Conservation (phyloP, 345 rosid species). For the Turnera subulata region DNA sequence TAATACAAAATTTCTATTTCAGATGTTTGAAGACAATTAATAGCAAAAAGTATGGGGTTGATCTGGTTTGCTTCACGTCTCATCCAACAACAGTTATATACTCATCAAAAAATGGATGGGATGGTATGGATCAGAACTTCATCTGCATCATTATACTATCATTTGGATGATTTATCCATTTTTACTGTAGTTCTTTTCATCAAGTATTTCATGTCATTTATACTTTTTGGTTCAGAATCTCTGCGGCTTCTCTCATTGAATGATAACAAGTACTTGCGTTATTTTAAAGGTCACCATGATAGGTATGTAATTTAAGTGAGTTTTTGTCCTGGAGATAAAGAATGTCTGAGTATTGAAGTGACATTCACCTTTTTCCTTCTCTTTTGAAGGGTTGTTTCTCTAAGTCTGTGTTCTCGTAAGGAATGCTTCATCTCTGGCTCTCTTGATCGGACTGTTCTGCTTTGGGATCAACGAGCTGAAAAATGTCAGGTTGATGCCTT, state of each 20-base stretch:
- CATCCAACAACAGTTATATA: conserved; percentile 91
- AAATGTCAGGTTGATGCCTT: conserved; percentile 73
- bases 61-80: conserved; percentile 84
- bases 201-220: conserved; percentile 6
- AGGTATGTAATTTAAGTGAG: conserved; percentile 41
- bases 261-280: conserved; percentile 91
- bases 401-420: conserved; percentile 79
- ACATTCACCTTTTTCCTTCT: conserved; percentile 5
- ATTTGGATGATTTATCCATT: not conserved
- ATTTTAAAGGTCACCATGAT: conserved; percentile 95
- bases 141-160: not conserved
- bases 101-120: conserved; percentile 98
- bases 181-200: no score
- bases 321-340: not conserved
- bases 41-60: conserved; percentile 98
- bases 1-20: conserved; percentile 10
- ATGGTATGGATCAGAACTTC: conserved; percentile 45
- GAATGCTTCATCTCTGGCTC: conserved; percentile 93
- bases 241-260: conserved; percentile 88
- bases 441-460: conserved; percentile 92
- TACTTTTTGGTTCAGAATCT: conserved; percentile 48
- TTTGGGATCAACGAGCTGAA: conserved; percentile 96
- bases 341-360: not conserved
- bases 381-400: conserved; percentile 74
- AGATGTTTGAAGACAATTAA: conserved; percentile 94